Percentiles rank a stretch among this genome's conserved stretches.
phyloP scores from a whole-genome alignment of 441 rosid genomes.

The Erodium texanum region DNA sequence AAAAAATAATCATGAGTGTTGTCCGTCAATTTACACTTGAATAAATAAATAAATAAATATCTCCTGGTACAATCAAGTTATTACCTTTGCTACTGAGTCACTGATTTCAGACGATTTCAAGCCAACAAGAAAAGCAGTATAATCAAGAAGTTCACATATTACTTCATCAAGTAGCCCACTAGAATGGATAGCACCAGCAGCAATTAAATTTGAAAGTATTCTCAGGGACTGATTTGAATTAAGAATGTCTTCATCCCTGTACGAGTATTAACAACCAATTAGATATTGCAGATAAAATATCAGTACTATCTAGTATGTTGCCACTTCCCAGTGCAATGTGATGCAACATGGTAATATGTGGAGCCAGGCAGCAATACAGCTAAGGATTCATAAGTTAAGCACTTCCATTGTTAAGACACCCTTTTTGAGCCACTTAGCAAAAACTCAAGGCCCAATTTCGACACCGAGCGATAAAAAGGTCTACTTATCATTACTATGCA shows the following conservation, averaged over 20 bases:
- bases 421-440: background rate
- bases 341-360: background rate
- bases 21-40: background rate
- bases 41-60: background rate
- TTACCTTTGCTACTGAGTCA: constrained; percentile 75
- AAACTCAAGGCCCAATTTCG: background rate
- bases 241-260: constrained; percentile 66
- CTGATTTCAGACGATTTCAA: constrained; percentile 50
- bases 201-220: constrained; percentile 75
- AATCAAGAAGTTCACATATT: constrained; percentile 59
- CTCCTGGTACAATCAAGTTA: background rate
- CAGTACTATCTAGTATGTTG: background rate
- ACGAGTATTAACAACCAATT: constrained; percentile 19
- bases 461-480: background rate
- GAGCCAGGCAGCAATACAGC: background rate
- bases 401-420: background rate
- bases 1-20: background rate
- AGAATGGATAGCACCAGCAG: constrained; percentile 58
- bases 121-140: constrained; percentile 42
- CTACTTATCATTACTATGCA: constrained; percentile 1
- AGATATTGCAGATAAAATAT: constrained; percentile 1
- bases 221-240: constrained; percentile 66
- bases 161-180: constrained; percentile 53
- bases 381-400: background rate
- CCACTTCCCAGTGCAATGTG: background rate